Percentiles rank a stretch among this genome's conserved stretches.
phyloP scores from a whole-genome alignment of 495 filamentous ascomycete genomes.

The Penicillium crystallinum region DNA sequence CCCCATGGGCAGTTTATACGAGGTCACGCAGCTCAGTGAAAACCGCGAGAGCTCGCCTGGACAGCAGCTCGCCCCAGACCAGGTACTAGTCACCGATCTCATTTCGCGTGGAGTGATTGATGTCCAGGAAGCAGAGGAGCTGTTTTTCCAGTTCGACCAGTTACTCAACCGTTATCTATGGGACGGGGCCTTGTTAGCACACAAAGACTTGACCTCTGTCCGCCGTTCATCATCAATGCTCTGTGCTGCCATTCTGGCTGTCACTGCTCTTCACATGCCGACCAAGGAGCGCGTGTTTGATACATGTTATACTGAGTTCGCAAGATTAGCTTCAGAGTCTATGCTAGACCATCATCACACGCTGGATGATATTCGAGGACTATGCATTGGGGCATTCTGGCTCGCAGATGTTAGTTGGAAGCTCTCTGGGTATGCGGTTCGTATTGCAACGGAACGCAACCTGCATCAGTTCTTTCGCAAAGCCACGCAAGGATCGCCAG shows the following conservation, averaged over 20 bases:
- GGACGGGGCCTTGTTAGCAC: constrained; percentile 44
- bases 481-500: constrained; percentile 41
- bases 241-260: constrained; percentile 45
- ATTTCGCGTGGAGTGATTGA: constrained; percentile 46
- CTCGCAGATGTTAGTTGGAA: constrained; percentile 53
- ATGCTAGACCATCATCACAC: constrained; percentile 49
- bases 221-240: constrained; percentile 47
- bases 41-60: constrained; percentile 36
- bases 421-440: constrained; percentile 51
- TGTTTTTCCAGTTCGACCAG: constrained; percentile 47
- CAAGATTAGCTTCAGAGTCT: constrained; percentile 44
- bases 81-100: constrained; percentile 46
- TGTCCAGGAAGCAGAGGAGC: constrained; percentile 44
- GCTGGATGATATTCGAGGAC: constrained; percentile 47
- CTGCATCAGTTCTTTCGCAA: constrained; percentile 49
- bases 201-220: constrained; percentile 40
- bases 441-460: constrained; percentile 50
- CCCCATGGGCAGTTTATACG: constrained; percentile 56
- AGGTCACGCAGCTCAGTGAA: constrained; percentile 53
- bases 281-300: constrained; percentile 44
- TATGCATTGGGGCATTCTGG: constrained; percentile 54
- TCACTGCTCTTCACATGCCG: constrained; percentile 49
- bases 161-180: constrained; percentile 52
- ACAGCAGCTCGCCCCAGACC: constrained; percentile 32
- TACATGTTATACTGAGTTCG: constrained; percentile 50